phyloP scores from a whole-genome alignment of 495 filamentous ascomycete species.

The Lentithecium fluviatile region DNA sequence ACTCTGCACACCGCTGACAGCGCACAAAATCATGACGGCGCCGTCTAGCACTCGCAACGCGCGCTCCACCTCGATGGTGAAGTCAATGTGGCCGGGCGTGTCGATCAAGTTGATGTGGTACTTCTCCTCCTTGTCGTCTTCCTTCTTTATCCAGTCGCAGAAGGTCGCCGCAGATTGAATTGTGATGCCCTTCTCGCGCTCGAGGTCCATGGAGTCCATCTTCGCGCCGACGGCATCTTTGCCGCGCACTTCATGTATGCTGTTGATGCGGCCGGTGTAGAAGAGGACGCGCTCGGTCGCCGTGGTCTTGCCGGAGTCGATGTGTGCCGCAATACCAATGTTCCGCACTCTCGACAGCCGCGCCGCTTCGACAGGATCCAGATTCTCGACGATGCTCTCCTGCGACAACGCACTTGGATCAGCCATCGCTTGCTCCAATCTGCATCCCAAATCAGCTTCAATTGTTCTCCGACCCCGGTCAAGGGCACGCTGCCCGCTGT shows the following conservation, averaged over 20 bases:
- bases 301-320: slow-evolving; percentile 98
- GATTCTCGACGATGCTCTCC: slow-evolving; percentile 67
- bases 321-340: slow-evolving; percentile 99
- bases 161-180: slow-evolving; percentile 98
- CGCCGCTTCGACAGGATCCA: slow-evolving; percentile 71
- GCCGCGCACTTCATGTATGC: slow-evolving; percentile 96
- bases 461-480: slow-evolving; percentile 6
- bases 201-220: slow-evolving; percentile 99
- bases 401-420: slow-evolving; percentile 61
- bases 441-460: slow-evolving; percentile 32
- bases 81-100: slow-evolving; percentile 98
- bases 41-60: slow-evolving; percentile 95
- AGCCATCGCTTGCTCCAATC: slow-evolving; percentile 61
- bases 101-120: slow-evolving; percentile 99
- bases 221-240: slow-evolving; percentile 96
- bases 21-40: slow-evolving; percentile 97
- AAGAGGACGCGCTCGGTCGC: slow-evolving; percentile 95
- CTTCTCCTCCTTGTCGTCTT: slow-evolving; percentile 71
- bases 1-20: slow-evolving; percentile 93
- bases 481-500: background rate
- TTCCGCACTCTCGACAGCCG: slow-evolving; percentile 81
- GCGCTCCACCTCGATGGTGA: slow-evolving; percentile 98
- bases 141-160: slow-evolving; percentile 91
- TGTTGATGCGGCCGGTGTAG: slow-evolving; percentile 95
- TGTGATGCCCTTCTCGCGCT: slow-evolving; percentile 97